A percentile compares a stretch with the other conserved stretches of the same genome.
These are phyloP conservation scores for Pestalotiopsis sp. DNA, from an alignment of 2,329 filamentous ascomycete species.

Conservation along the genomic window DNA sequence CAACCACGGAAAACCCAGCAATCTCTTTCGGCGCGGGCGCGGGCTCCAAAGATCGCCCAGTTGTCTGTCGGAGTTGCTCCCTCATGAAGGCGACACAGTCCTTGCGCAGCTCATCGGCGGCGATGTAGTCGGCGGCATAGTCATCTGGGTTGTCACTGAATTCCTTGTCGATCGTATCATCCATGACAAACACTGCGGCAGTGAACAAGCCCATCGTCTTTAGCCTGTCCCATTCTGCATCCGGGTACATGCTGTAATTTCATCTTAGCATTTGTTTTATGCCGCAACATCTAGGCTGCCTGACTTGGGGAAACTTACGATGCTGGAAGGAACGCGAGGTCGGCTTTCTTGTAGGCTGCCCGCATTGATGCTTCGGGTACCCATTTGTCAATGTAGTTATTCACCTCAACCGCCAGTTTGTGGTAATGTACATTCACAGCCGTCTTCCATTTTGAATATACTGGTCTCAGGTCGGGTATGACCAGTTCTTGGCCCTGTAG, in stretches of 20 bases:
- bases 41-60: not conserved
- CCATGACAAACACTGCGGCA: constrained; percentile 23
- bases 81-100: constrained; percentile 18
- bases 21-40: constrained; percentile 17
- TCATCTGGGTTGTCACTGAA: constrained; percentile 19
- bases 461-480: constrained; percentile 22
- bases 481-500: constrained; percentile 13
- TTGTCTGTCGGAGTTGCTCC: not conserved
- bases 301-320: constrained; percentile 14
- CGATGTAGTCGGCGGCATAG: constrained; percentile 22
- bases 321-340: constrained; percentile 22
- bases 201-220: constrained; percentile 23
- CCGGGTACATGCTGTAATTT: constrained; percentile 19
- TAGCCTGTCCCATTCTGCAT: constrained; percentile 19
- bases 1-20: constrained; percentile 18
- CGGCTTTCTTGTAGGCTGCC: constrained; percentile 19
- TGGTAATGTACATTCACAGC: constrained; percentile 20
- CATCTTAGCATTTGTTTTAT: not conserved
- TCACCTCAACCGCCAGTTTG: constrained; percentile 15
- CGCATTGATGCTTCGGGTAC: constrained; percentile 18
- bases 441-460: constrained; percentile 20
- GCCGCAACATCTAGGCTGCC: not conserved
- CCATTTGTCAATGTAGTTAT: constrained; percentile 21
- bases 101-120: constrained; percentile 19
- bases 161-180: constrained; percentile 25